Percentiles rank a stretch among this genome's conserved stretches.
phyloP scores from a whole-genome alignment of 371 early-diverging fungal genomes.

The Zychaea mexicana region DNA sequence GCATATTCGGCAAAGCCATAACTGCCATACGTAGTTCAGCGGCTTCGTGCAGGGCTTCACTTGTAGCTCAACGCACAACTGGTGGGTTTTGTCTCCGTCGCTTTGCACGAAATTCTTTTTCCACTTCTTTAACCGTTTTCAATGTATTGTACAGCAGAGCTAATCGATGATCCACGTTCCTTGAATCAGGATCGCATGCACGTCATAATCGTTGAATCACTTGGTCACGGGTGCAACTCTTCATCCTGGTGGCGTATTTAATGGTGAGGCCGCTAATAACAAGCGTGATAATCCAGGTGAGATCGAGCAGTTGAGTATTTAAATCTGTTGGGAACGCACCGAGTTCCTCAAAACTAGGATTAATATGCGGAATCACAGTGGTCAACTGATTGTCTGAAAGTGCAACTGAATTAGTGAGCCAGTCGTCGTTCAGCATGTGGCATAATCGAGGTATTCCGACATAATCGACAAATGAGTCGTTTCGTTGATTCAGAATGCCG shows the following conservation, averaged over 20 bases:
- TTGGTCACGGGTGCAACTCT: neutral
- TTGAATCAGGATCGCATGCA: neutral
- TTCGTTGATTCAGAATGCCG: slow-evolving; percentile 1
- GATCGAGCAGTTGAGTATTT: neutral
- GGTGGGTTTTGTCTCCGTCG: neutral
- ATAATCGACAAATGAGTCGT: neutral
- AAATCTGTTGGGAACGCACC: neutral
- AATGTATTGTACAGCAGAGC: neutral
- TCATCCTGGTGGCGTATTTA: neutral
- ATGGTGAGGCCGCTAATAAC: slow-evolving; percentile 3
- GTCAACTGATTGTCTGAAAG: neutral
- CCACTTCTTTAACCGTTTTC: neutral
- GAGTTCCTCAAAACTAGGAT: neutral
- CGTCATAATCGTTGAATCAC: neutral
- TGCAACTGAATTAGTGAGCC: neutral
- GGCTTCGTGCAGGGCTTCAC: neutral
- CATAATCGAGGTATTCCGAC: neutral
- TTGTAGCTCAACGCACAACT: neutral
- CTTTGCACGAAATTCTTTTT: neutral
- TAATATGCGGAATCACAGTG: slow-evolving; percentile 5
- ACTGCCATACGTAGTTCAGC: neutral
- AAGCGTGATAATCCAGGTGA: neutral
- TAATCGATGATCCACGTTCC: neutral
- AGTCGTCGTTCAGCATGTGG: neutral
- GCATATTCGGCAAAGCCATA: neutral